Evolutionary conservation across 2,329 filamentous ascomycete species (phyloP).

Genomic region (Aureobasidium uvarum): DNA sequence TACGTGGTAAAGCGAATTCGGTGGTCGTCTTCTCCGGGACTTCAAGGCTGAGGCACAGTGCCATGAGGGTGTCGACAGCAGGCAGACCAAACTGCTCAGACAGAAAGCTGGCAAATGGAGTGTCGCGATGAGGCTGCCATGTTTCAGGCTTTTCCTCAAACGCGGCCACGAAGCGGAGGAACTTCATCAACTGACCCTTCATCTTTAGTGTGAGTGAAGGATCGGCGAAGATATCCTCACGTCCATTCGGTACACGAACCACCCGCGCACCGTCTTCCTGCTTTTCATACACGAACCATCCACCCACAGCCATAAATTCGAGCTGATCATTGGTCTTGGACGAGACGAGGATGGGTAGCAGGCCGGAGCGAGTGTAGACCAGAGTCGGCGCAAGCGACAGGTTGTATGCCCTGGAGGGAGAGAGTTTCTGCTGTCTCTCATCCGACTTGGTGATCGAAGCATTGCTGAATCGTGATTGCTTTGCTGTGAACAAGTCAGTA

Average conservation of each 20-base stretch:
- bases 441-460: slow-evolving; percentile 39
- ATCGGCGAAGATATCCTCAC: slow-evolving; percentile 88
- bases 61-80: slow-evolving; percentile 63
- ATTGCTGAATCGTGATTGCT: slow-evolving; percentile 33
- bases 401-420: slow-evolving; percentile 71
- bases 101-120: slow-evolving; percentile 60
- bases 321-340: slow-evolving; percentile 85
- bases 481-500: slow-evolving; percentile 25
- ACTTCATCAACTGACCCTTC: slow-evolving; percentile 89
- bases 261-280: slow-evolving; percentile 43
- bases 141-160: slow-evolving; percentile 60
- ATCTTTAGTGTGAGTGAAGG: slow-evolving; percentile 71
- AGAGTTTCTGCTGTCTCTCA: slow-evolving; percentile 46
- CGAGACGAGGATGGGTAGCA: slow-evolving; percentile 79
- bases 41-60: slow-evolving; percentile 73
- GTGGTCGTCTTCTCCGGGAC: slow-evolving; percentile 55
- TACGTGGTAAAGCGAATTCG: slow-evolving; percentile 67
- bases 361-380: slow-evolving; percentile 75
- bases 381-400: slow-evolving; percentile 81
- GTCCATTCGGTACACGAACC: slow-evolving; percentile 75
- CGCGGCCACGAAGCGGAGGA: slow-evolving; percentile 80
- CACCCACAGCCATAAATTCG: slow-evolving; percentile 89
- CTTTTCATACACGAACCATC: slow-evolving; percentile 73
- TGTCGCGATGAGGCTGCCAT: slow-evolving; percentile 59
- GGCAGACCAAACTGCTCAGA: slow-evolving; percentile 57